phyloP scores from a whole-genome alignment of 805 yeast species.

The Zygoascus tannicola region DNA sequence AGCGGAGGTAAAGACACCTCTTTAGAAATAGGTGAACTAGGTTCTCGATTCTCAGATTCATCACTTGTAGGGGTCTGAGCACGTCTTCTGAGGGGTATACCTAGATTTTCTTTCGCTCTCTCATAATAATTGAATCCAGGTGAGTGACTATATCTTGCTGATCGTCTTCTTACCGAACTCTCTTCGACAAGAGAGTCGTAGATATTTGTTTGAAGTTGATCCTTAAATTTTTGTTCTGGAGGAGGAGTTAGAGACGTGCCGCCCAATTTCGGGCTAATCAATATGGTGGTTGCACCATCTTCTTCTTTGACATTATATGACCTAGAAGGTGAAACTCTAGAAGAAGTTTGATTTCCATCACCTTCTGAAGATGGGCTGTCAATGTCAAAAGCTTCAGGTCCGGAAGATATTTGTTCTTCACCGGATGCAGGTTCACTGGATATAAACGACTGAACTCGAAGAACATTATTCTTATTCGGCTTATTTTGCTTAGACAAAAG shows the following conservation, averaged over 20 bases:
- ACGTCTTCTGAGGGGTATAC: conserved; percentile 4
- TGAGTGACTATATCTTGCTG: conserved; percentile 5
- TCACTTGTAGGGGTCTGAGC: conserved; percentile 10
- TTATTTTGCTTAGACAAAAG: conserved; percentile 20
- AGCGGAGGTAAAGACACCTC: not conserved
- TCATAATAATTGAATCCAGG: conserved; percentile 11
- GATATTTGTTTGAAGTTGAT: conserved; percentile 18
- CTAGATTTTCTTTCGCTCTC: conserved; percentile 13
- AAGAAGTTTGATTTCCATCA: not conserved
- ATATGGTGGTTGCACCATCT: not conserved
- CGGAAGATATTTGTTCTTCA: conserved; percentile 1
- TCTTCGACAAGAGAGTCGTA: conserved; percentile 14
- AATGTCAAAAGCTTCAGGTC: conserved; percentile 3
- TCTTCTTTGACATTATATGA: not conserved
- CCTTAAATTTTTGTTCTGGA: conserved; percentile 15
- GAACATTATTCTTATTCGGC: not conserved
- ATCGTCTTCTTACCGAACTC: conserved; percentile 12
- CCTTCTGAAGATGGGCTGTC: conserved; percentile 7
- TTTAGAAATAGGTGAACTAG: not conserved
- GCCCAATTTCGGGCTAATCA: not conserved
- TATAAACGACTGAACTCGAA: not conserved
- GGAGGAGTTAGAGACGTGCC: conserved; percentile 11
- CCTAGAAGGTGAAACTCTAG: not conserved
- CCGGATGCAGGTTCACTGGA: not conserved
- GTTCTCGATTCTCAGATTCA: not conserved